Conservation (phyloP, 2,329 filamentous ascomycete species). For the Chaetomium olivaceum region DNA sequence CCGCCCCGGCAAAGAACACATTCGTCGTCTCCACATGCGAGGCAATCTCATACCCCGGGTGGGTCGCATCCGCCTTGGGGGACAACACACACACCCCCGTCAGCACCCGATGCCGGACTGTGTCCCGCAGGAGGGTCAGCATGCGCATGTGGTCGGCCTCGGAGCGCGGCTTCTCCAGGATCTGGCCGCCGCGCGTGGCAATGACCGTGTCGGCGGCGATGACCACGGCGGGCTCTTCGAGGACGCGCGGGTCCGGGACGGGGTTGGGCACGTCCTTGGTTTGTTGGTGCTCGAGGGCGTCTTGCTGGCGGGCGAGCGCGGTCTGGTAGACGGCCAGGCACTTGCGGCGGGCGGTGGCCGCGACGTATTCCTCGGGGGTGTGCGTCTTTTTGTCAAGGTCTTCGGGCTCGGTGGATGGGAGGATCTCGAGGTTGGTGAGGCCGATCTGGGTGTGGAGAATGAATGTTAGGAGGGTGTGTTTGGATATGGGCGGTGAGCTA, state of each 20-base stretch:
- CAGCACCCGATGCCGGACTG: conserved; percentile 75
- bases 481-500: background rate
- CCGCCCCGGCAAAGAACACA: conserved; percentile 76
- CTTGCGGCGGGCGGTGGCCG: conserved; percentile 82
- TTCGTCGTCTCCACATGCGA: conserved; percentile 84
- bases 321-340: conserved; percentile 68
- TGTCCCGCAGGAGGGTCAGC: conserved; percentile 79
- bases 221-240: conserved; percentile 76
- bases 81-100: conserved; percentile 84
- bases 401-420: conserved; percentile 81
- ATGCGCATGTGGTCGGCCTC: conserved; percentile 81
- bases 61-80: conserved; percentile 74
- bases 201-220: conserved; percentile 92
- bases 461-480: background rate
- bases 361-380: conserved; percentile 86
- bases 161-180: conserved; percentile 87
- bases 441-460: conserved; percentile 59
- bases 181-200: conserved; percentile 69
- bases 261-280: conserved; percentile 37
- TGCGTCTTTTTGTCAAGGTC: conserved; percentile 75
- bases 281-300: conserved; percentile 31
- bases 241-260: conserved; percentile 30
- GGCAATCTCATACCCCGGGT: conserved; percentile 83
- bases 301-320: conserved; percentile 45
- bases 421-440: conserved; percentile 77